Base-by-base conservation (phyloP, 305 asterid species). In the Coffea humblotiana region DNA sequence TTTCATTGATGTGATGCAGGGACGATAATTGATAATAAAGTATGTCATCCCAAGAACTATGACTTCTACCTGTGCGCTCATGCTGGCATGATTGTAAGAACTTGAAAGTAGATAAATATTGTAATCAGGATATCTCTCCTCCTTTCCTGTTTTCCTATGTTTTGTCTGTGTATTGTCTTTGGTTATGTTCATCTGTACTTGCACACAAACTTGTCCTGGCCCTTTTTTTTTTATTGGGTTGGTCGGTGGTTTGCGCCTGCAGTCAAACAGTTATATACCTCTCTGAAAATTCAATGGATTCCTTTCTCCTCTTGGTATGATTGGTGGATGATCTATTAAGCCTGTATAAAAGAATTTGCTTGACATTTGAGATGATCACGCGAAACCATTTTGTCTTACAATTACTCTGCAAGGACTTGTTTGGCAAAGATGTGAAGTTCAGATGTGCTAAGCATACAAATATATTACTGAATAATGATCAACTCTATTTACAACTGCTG, bases 61-160 rank as follows among this genome's bases (percentile, higher is more conserved):
- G 99, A 96, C 78, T 96, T 96, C 68, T 96, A 96, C 88, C 35
- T 92, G 80, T 96, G 99, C 71, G 97, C 98, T 13, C 98, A 96
- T 23, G 97, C 96, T 0, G 99, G 99, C 23, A 92, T 91, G 95
- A 94, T 94, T 32, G 98, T 96, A 86, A 85, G 97, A 74, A 45
- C 27, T 68, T 37, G 14, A 7, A 37, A 15, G 64, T 58, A 7
- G 32, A 60, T 60, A 8, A 58, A 60, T 60, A 60, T 13, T 60
- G 23, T 23, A 60, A 60, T 23, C 7, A 60, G 1, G 27, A n/a
- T 60, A 23, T 60, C 0, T 60, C 10, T 23, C 66, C 23, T 23
- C 64, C 66, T 23, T 12, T 23, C 23, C 32, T 9, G 19, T 21
- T 10, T 58, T 8, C 12, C 6, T 15, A 7, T 11, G 6, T 43